These are phyloP conservation scores for Spergularia bocconei DNA, from an alignment of 148 eudicot genomes.

Conservation along the genomic window DNA sequence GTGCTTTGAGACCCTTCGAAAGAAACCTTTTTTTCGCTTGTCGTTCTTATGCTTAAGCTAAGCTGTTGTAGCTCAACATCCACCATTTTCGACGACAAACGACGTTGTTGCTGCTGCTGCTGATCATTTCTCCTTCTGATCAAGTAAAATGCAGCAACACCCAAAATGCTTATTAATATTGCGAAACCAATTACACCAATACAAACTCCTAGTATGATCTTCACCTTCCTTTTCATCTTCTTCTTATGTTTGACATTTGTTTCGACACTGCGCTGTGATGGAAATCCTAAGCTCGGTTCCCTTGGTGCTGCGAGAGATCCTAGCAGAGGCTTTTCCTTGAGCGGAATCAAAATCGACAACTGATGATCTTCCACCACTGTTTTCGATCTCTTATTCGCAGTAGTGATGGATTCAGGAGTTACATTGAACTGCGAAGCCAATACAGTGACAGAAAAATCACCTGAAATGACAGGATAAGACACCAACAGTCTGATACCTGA, in stretches of 20 bases:
- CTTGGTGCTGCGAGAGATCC: conserved; percentile 31
- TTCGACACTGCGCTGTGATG: conserved; percentile 1
- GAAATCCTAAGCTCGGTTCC: conserved; percentile 35
- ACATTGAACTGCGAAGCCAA: conserved; percentile 46
- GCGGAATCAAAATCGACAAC: conserved; percentile 48
- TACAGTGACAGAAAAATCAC: conserved; percentile 36
- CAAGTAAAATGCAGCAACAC: conserved; percentile 36
- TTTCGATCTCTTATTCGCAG: conserved; percentile 31
- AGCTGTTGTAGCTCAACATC: conserved; percentile 62
- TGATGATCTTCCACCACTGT: conserved; percentile 12
- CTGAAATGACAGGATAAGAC: conserved; percentile 50
- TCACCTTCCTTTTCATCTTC: conserved; percentile 33
- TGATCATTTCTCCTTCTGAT: conserved; percentile 27
- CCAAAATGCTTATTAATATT: conserved; percentile 25
- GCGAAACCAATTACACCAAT: conserved; percentile 28
- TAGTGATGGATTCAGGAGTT: conserved; percentile 32
- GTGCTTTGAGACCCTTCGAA: conserved; percentile 70
- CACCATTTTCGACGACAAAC: conserved; percentile 29
- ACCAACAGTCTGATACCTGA: conserved; percentile 38
- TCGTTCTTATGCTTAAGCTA: conserved; percentile 59
- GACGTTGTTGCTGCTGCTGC: conserved; percentile 8
- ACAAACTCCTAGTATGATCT: conserved; percentile 35
- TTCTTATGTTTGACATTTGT: conserved; percentile 17
- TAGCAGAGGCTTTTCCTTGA: conserved; percentile 36
- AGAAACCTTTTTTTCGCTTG: conserved; percentile 76